phyloP scores from a whole-genome alignment of 2,329 filamentous ascomycete species.

The Chalaropsis ovoidea region DNA sequence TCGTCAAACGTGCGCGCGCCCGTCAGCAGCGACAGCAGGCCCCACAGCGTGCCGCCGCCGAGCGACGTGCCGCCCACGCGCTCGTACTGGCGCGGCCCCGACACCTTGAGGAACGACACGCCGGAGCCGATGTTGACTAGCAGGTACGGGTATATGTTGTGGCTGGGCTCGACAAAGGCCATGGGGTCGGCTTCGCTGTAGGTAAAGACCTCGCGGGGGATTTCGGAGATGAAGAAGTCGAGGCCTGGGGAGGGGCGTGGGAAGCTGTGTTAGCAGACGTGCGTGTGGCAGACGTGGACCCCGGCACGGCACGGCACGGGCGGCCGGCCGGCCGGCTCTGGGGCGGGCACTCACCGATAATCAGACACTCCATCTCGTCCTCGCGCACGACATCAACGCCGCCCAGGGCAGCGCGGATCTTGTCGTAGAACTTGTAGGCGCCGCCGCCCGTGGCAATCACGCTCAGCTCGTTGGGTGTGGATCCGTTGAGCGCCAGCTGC shows the following conservation, averaged over 20 bases:
- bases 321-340: no score
- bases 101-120: slow-evolving; percentile 95
- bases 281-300: no score
- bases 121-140: slow-evolving; percentile 97
- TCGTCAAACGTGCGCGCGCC: slow-evolving; percentile 95
- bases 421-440: slow-evolving; percentile 93
- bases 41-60: slow-evolving; percentile 96
- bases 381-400: slow-evolving; percentile 82
- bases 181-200: slow-evolving; percentile 87
- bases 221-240: slow-evolving; percentile 98
- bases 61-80: slow-evolving; percentile 91
- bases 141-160: slow-evolving; percentile 85
- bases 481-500: slow-evolving; percentile 65
- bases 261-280: slow-evolving; percentile 26
- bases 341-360: slow-evolving; percentile 55
- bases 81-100: slow-evolving; percentile 72
- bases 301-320: no score
- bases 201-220: slow-evolving; percentile 92
- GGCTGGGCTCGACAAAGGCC: slow-evolving; percentile 71
- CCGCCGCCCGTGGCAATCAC: slow-evolving; percentile 95
- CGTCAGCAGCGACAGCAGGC: slow-evolving; percentile 79
- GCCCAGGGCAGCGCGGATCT: slow-evolving; percentile 62
- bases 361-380: slow-evolving; percentile 98
- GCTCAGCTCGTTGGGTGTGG: slow-evolving; percentile 60
- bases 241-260: slow-evolving; percentile 48